A percentile compares a stretch with the other conserved stretches of the same genome.
Conservation (phyloP, 768 basidiomycete species). For the Kwoniella mangroviensis region DNA sequence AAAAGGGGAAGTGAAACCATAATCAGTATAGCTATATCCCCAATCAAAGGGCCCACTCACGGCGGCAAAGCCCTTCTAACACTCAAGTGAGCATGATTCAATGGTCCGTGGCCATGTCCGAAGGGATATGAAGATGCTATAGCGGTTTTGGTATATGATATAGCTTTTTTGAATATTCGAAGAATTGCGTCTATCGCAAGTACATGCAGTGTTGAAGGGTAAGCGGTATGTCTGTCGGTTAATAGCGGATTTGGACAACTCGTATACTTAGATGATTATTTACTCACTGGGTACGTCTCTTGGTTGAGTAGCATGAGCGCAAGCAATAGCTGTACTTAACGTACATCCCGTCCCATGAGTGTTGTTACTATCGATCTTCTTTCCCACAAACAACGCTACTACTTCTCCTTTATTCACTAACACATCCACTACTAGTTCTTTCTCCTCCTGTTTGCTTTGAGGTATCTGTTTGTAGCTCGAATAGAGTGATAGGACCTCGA, state of each 20-base stretch:
- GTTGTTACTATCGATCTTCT: constrained; percentile 36
- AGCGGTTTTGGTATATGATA: constrained; percentile 72
- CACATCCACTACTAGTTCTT: constrained; percentile 53
- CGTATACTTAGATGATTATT: background rate
- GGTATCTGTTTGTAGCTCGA: constrained; percentile 62
- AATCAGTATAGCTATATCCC: background rate
- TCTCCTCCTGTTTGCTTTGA: constrained; percentile 50
- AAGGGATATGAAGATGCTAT: constrained; percentile 72
- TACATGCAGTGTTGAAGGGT: background rate
- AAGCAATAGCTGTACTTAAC: constrained; percentile 78
- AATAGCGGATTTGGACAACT: background rate
- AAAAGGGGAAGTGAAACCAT: background rate
- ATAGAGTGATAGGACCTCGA: constrained; percentile 41
- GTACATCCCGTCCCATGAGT: constrained; percentile 96
- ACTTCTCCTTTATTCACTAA: constrained; percentile 27
- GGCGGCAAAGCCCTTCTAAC: constrained; percentile 62
- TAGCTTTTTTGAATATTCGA: constrained; percentile 68
- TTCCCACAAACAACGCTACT: constrained; percentile 35
- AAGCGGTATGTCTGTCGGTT: no score
- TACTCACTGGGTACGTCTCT: constrained; percentile 16
- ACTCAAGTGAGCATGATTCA: constrained; percentile 80
- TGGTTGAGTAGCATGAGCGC: constrained; percentile 41
- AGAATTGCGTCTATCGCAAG: constrained; percentile 12
- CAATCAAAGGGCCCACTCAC: constrained; percentile 60
- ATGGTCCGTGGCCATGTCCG: constrained; percentile 78